Percentiles rank a stretch among this genome's conserved stretches.
Evolutionary conservation across 305 asterid genomes (phyloP).

Genomic region (Fraxinus angustifolia): DNA sequence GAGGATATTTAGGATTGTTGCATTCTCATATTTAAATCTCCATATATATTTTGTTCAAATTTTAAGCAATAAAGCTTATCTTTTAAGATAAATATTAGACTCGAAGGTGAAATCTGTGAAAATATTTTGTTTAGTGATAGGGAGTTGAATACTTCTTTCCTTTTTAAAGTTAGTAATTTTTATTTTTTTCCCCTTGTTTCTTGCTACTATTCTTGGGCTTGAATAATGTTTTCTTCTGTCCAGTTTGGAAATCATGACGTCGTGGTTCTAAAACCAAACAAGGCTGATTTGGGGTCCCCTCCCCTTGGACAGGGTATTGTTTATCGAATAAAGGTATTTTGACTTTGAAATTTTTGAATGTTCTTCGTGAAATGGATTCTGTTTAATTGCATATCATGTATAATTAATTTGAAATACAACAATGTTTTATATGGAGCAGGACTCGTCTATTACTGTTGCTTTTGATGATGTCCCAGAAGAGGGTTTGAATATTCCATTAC

Average conservation of each 20-base stretch:
- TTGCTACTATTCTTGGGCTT: slow-evolving; percentile 20
- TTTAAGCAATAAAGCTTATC: background rate
- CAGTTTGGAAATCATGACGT: slow-evolving; percentile 96
- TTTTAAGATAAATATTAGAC: background rate
- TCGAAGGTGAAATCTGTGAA: slow-evolving; percentile 1
- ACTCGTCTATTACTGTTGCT: slow-evolving; percentile 82
- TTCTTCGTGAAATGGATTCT: slow-evolving; percentile 3
- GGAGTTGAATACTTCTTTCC: slow-evolving; percentile 15
- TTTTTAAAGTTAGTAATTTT: slow-evolving; percentile 2
- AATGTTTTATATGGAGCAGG: slow-evolving; percentile 48
- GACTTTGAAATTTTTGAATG: background rate
- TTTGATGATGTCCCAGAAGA: slow-evolving; percentile 96
- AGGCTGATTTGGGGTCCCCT: slow-evolving; percentile 83
- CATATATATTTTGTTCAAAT: background rate
- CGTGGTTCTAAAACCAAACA: slow-evolving; percentile 80
- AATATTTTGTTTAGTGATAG: slow-evolving; percentile 20
- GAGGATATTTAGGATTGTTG: background rate
- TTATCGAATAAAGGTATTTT: slow-evolving; percentile 76
- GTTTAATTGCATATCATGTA: background rate
- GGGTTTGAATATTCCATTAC: slow-evolving; percentile 78
- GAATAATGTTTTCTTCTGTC: slow-evolving; percentile 16
- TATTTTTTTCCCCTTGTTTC: slow-evolving; percentile 4
- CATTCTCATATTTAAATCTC: background rate
- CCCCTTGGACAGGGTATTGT: slow-evolving; percentile 95
- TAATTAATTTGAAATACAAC: slow-evolving; percentile 7